These are phyloP conservation scores for Leishmania major DNA, from an alignment of 208 protist species.

Conservation along the genomic window DNA sequence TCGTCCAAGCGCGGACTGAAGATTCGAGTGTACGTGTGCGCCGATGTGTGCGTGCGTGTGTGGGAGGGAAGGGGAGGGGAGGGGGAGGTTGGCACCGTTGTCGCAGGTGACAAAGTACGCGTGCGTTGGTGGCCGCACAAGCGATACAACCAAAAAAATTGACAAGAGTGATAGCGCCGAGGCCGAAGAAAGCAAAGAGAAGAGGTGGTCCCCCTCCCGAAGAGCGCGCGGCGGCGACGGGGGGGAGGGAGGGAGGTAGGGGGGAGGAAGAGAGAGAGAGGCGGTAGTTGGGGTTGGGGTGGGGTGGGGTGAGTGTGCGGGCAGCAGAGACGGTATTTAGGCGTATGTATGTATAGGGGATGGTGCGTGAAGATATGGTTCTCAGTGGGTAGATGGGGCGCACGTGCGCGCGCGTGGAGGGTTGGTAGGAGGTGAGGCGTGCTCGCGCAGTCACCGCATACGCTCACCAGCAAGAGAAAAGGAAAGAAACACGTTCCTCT, in stretches of 20 bases:
- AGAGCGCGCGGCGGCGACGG: not conserved
- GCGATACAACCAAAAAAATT: not conserved
- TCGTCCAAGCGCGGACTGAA: not conserved
- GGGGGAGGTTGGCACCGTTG: not conserved
- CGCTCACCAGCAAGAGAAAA: not conserved
- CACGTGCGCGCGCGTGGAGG: not conserved
- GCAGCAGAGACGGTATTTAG: not conserved
- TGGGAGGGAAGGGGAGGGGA: not conserved
- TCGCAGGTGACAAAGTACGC: not conserved
- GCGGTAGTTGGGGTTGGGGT: not conserved
- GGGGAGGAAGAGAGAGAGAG: not conserved
- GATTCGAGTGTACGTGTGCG: not conserved
- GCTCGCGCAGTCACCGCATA: not conserved
- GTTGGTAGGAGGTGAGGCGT: not conserved
- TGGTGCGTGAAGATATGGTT: conserved; percentile 6
- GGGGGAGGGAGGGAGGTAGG: not conserved
- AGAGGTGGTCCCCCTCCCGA: not conserved
- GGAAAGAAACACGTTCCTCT: not conserved
- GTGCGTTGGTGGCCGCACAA: not conserved
- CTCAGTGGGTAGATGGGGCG: not conserved
- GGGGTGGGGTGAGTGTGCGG: not conserved
- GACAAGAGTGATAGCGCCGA: not conserved
- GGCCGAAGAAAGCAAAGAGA: not conserved
- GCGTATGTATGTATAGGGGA: not conserved
- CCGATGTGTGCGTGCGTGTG: conserved; percentile 18